Percentiles rank a stretch among this genome's conserved stretches.
These are phyloP conservation scores for Ogataea parapolymorpha DNA, from an alignment of 805 yeast species.

Conservation along the genomic window DNA sequence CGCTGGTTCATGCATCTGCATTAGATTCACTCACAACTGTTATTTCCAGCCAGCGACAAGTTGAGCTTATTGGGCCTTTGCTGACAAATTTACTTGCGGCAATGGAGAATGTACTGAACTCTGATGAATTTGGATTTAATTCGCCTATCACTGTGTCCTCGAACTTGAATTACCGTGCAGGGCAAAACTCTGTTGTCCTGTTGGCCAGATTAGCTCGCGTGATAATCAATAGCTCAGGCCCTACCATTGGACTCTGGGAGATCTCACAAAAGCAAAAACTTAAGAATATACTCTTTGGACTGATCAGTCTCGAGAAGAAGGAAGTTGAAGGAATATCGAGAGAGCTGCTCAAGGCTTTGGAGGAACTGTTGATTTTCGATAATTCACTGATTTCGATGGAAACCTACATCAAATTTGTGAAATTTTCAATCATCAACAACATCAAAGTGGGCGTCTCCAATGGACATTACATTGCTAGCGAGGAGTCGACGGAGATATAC, in stretches of 20 bases:
- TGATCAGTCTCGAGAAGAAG: conserved; percentile 33
- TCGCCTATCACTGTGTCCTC: conserved; percentile 43
- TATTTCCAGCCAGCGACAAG: conserved; percentile 48
- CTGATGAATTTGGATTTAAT: conserved; percentile 50
- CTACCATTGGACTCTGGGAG: conserved; percentile 41
- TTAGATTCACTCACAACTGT: conserved; percentile 55
- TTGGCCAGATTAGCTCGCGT: conserved; percentile 43
- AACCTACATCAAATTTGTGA: conserved; percentile 31
- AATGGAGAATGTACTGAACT: conserved; percentile 37
- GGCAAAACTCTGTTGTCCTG: conserved; percentile 39
- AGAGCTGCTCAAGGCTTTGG: conserved; percentile 41
- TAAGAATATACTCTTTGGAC: conserved; percentile 37
- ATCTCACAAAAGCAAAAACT: conserved; percentile 29
- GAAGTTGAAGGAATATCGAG: conserved; percentile 33
- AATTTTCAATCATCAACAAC: conserved; percentile 33
- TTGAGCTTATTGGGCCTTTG: conserved; percentile 27
- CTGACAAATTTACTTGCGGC: conserved; percentile 43
- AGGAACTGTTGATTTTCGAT: conserved; percentile 48
- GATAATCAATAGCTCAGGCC: conserved; percentile 55
- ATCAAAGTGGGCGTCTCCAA: conserved; percentile 32
- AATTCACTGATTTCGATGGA: conserved; percentile 31
- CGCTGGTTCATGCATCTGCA: conserved; percentile 74
- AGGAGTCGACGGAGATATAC: conserved; percentile 23
- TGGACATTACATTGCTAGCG: conserved; percentile 22
- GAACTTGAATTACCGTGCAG: conserved; percentile 45